Percentiles rank a stretch among this genome's conserved stretches.
phyloP scores from a whole-genome alignment of 1,284 basidiomycete species.

The Apiotrichum laibachii region DNA sequence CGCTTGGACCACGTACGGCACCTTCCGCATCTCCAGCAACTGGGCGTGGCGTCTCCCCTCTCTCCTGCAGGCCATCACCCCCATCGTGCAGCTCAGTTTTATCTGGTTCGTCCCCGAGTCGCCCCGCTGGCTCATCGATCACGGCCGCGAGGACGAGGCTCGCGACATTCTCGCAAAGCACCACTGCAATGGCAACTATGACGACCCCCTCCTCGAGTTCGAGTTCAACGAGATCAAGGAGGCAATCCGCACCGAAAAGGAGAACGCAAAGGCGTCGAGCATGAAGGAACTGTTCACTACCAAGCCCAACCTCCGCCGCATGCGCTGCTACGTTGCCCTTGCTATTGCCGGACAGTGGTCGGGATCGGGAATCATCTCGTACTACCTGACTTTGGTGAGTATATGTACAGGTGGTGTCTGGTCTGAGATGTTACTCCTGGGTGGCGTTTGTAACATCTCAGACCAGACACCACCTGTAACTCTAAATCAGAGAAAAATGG shows the following conservation, averaged over 20 bases:
- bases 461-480: too few relatives aligned
- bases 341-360: slow-evolving; percentile 44
- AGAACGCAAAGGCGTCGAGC: slow-evolving; percentile 19
- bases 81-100: slow-evolving; percentile 14
- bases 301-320: slow-evolving; percentile 26
- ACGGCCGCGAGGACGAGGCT: slow-evolving; percentile 21
- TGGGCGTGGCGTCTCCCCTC: slow-evolving; percentile 52
- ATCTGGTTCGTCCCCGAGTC: slow-evolving; percentile 29
- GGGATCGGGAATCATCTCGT: slow-evolving; percentile 27
- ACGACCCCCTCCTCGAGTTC: slow-evolving; percentile 44
- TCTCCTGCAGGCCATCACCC: slow-evolving; percentile 53
- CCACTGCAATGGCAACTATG: slow-evolving; percentile 54
- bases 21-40: slow-evolving; percentile 30
- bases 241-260: slow-evolving; percentile 28
- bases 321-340: slow-evolving; percentile 36
- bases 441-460: too few relatives aligned
- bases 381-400: slow-evolving; percentile 66
- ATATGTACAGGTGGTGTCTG: too few relatives aligned
- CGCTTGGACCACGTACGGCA: slow-evolving; percentile 21
- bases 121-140: slow-evolving; percentile 29
- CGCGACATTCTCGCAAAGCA: slow-evolving; percentile 87
- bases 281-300: slow-evolving; percentile 53
- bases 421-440: too few relatives aligned
- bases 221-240: slow-evolving; percentile 49
- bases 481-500: too few relatives aligned